Conservation (phyloP, 345 rosid genomes). For the Moringa oleifera region DNA sequence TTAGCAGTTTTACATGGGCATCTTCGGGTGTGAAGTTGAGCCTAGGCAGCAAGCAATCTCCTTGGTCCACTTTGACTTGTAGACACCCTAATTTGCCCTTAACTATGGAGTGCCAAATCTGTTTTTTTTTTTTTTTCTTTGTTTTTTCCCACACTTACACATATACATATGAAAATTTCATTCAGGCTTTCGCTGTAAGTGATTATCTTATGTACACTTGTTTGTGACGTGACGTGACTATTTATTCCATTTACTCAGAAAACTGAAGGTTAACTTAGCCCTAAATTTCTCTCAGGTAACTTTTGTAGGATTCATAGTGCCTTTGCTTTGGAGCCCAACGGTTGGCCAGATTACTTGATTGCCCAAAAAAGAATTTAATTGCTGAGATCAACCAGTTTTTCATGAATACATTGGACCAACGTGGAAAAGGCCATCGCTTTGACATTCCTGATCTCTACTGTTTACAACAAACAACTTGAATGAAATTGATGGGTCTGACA, state of each 20-base stretch:
- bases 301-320: constrained; percentile 59
- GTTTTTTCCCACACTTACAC: too few relatives aligned
- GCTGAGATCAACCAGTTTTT: constrained; percentile 25
- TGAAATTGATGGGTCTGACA: constrained; percentile 2
- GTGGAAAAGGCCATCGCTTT: constrained; percentile 16
- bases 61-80: neutral
- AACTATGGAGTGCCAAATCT: too few relatives aligned
- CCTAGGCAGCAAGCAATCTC: neutral
- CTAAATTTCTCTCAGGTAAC: constrained; percentile 32
- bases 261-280: constrained; percentile 9
- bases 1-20: too few relatives aligned
- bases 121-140: too few relatives aligned
- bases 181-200: too few relatives aligned
- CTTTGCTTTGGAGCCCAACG: constrained; percentile 52
- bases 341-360: constrained; percentile 27
- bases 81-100: too few relatives aligned
- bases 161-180: too few relatives aligned
- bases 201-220: too few relatives aligned
- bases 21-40: neutral
- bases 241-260: constrained; percentile 3
- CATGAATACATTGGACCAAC: constrained; percentile 21
- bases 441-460: constrained; percentile 10
- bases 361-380: constrained; percentile 16
- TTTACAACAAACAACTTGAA: neutral
- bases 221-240: too few relatives aligned